These are phyloP conservation scores for Colletotrichum camelliae DNA, from an alignment of 2,329 filamentous ascomycete species.

Conservation along the genomic window DNA sequence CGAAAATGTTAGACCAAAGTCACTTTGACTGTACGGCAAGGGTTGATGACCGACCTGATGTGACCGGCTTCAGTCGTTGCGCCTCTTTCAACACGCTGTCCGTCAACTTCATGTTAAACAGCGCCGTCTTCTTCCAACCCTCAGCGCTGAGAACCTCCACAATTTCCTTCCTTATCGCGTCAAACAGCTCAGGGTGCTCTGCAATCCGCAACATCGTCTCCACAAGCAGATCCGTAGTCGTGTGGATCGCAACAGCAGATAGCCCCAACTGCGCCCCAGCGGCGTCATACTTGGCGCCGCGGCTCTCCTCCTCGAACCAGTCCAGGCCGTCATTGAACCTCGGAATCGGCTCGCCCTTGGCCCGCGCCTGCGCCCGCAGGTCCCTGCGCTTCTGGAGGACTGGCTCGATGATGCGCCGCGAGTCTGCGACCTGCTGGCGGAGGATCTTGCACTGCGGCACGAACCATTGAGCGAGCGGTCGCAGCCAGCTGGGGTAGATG, in stretches of 20 bases:
- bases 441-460: slow-evolving; percentile 23
- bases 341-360: neutral
- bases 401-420: slow-evolving; percentile 38
- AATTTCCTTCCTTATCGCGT: slow-evolving; percentile 49
- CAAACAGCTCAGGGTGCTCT: slow-evolving; percentile 41
- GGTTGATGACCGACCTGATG: neutral
- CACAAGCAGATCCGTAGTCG: slow-evolving; percentile 40
- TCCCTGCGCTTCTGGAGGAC: slow-evolving; percentile 30
- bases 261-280: slow-evolving; percentile 78
- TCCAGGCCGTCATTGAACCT: slow-evolving; percentile 42
- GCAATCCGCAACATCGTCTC: slow-evolving; percentile 45
- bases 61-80: slow-evolving; percentile 27
- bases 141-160: slow-evolving; percentile 5
- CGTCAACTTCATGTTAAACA: slow-evolving; percentile 43
- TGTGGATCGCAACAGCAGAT: slow-evolving; percentile 61
- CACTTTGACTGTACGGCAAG: neutral
- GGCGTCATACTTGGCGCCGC: slow-evolving; percentile 68
- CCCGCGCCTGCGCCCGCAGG: slow-evolving; percentile 29
- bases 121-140: slow-evolving; percentile 37
- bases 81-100: slow-evolving; percentile 48
- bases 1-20: fast-evolving
- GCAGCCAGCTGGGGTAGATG: neutral
- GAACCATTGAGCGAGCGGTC: neutral
- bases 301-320: slow-evolving; percentile 43
- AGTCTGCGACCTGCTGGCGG: slow-evolving; percentile 40